phyloP scores from a whole-genome alignment of 2,329 filamentous ascomycete genomes.

The Colletotrichum lentis region DNA sequence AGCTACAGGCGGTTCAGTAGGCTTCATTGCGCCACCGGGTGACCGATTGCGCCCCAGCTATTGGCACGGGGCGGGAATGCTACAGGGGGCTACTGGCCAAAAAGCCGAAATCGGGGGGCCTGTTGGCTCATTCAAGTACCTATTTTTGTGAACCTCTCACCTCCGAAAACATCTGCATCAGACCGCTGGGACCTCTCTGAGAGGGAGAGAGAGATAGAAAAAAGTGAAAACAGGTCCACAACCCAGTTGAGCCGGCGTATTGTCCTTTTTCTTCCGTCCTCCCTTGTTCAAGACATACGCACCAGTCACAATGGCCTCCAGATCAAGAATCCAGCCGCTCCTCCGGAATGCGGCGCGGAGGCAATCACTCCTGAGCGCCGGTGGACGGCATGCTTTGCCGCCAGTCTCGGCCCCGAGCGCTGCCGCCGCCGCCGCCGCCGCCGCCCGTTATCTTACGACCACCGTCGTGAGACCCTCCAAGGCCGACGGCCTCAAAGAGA shows the following conservation, averaged over 20 bases:
- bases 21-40: constrained; percentile 12
- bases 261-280: not conserved
- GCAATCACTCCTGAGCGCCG: constrained; percentile 33
- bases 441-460: constrained; percentile 30
- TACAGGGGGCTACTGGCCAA: constrained; percentile 19
- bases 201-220: not conserved
- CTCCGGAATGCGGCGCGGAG: constrained; percentile 38
- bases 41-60: constrained; percentile 13
- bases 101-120: constrained; percentile 33
- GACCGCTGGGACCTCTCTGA: not conserved
- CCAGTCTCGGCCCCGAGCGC: constrained; percentile 31
- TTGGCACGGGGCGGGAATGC: not conserved
- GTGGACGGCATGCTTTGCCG: constrained; percentile 26
- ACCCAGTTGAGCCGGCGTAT: constrained; percentile 1
- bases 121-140: constrained; percentile 8
- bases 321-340: constrained; percentile 38
- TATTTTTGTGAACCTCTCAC: constrained; percentile 12
- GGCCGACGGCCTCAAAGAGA: constrained; percentile 34
- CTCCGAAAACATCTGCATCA: constrained; percentile 16
- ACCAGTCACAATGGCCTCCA: constrained; percentile 37
- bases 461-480: constrained; percentile 27
- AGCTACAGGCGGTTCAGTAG: constrained; percentile 12
- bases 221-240: not conserved
- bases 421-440: constrained; percentile 18
- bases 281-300: constrained; percentile 5